A percentile compares a stretch with the other conserved stretches of the same genome.
These are phyloP conservation scores for Nakazawaea anatomiae DNA, from an alignment of 805 yeast genomes.

Conservation along the genomic window DNA sequence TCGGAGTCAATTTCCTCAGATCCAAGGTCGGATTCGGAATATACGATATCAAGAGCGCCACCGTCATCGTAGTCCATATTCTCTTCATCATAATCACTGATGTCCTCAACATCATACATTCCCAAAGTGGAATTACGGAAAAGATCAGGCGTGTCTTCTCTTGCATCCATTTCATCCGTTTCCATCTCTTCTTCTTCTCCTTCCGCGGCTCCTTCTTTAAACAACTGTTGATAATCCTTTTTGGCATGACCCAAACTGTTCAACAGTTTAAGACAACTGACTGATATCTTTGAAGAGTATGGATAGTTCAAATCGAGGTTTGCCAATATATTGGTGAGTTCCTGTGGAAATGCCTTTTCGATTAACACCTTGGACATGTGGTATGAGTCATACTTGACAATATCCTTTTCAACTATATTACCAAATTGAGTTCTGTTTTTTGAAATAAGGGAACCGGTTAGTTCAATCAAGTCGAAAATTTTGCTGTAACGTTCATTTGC, in stretches of 20 bases:
- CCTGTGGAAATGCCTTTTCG: conserved; percentile 57
- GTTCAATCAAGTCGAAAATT: conserved; percentile 45
- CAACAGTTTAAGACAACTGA: conserved; percentile 53
- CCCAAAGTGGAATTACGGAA: conserved; percentile 87
- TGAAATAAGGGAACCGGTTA: conserved; percentile 38
- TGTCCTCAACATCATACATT: conserved; percentile 83
- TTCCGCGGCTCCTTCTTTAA: conserved; percentile 42
- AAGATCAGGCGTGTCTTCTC: conserved; percentile 77
- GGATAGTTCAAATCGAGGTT: conserved; percentile 73
- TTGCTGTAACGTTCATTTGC: conserved; percentile 48
- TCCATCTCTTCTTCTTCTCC: conserved; percentile 49
- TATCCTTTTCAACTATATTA: conserved; percentile 38
- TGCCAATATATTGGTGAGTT: conserved; percentile 55
- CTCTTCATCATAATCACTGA: conserved; percentile 54
- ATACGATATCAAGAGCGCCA: conserved; percentile 22
- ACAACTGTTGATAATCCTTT: conserved; percentile 48
- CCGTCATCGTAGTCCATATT: conserved; percentile 14
- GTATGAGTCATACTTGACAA: conserved; percentile 54
- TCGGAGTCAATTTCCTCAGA: conserved; percentile 24
- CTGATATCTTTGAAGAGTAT: conserved; percentile 52
- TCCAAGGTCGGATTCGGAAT: conserved; percentile 27
- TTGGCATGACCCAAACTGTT: conserved; percentile 52
- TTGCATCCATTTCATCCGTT: conserved; percentile 51
- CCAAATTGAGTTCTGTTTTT: conserved; percentile 34
- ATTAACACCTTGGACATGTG: conserved; percentile 59